Base-by-base conservation (phyloP, 768 basidiomycete species). In the Leccinum rimulosum region DNA sequence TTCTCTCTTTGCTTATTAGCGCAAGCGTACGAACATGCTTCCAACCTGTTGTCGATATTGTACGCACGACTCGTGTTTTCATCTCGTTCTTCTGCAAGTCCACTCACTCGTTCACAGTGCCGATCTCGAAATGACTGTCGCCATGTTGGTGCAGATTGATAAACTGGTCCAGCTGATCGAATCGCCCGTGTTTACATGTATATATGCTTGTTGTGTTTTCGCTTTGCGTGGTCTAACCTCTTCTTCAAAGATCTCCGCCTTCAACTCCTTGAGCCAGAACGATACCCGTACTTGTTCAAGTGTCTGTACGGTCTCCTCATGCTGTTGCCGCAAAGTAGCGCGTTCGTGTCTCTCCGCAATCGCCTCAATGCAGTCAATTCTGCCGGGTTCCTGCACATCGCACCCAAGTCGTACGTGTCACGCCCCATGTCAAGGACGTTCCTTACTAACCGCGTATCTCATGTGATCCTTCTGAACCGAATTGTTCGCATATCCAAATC, bases 21-120 rank as follows among this genome's bases (percentile, higher is more conserved):
- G 6, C 97, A 99, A 72, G 96, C 97, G 3, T 99, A 99, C 65
- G 97, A 99, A 72, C 97, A 99, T 73, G 97, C 96, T 1, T 96
- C 94, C 22, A 98, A 95, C 72, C 81, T 99, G 4, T 79, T 99
- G 17, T 88, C 93, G 61, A 98, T 97, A 60, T 98, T 99, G 96
- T 95, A 70, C 59, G 87, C 11, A 72, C 22, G 25, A 15, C 25
- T 22, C 35, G 4, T 3, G 9, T 17, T 2, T 53, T 47, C 7
- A 22, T 49, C 7, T 4, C 40, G 10, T 35, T 10, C 10, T 22
- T 12, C 17, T 50, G 14, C 12, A 22, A 53, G 33, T 25, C 25
- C 11, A 47, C 59, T 64, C 38, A 63, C 40, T 31, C 36, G 35
- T 22, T 33, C 54, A 19, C 14, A 98, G 95, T 68, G 96, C 95